Evolutionary conservation across 2,329 filamentous ascomycete species (phyloP).

Genomic region (Diaporthe batatas): DNA sequence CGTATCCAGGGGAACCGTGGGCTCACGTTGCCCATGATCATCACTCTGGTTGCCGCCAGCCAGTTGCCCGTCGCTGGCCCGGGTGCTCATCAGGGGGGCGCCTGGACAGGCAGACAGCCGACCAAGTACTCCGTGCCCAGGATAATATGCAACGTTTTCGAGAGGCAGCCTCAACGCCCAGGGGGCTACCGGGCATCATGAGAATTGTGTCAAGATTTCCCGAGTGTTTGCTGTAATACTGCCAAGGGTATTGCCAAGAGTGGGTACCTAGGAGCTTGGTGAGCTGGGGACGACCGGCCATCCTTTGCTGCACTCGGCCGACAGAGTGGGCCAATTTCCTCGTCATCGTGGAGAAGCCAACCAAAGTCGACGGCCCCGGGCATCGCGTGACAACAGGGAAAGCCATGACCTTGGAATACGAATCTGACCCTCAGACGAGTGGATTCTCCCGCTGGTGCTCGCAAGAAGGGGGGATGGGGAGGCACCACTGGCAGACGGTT

Average conservation of each 20-base stretch:
- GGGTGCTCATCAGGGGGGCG: background rate
- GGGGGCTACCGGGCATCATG: background rate
- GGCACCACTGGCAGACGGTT: slow-evolving; percentile 5
- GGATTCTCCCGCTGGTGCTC: background rate
- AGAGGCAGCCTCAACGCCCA: background rate
- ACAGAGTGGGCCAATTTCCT: slow-evolving; percentile 23
- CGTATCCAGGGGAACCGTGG: slow-evolving; percentile 19
- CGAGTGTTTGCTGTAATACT: slow-evolving; percentile 12
- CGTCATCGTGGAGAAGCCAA: slow-evolving; percentile 24
- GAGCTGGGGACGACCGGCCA: slow-evolving; percentile 19
- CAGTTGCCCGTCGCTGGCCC: background rate
- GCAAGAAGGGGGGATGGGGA: background rate
- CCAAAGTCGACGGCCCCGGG: slow-evolving; percentile 1
- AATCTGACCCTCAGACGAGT: slow-evolving; percentile 3
- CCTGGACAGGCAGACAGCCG: no score
- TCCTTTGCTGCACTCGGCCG: slow-evolving; percentile 27
- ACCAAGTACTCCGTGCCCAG: no score
- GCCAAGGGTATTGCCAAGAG: slow-evolving; percentile 10
- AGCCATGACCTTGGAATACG: slow-evolving; percentile 21
- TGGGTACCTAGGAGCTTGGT: background rate
- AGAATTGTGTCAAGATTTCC: background rate
- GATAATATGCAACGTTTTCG: background rate
- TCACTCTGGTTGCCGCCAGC: background rate
- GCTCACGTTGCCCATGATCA: background rate
- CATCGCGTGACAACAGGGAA: slow-evolving; percentile 11